Evolutionary conservation across 202 grass and related monocot species (phyloP).

Genomic region (Panicum virgatum): DNA sequence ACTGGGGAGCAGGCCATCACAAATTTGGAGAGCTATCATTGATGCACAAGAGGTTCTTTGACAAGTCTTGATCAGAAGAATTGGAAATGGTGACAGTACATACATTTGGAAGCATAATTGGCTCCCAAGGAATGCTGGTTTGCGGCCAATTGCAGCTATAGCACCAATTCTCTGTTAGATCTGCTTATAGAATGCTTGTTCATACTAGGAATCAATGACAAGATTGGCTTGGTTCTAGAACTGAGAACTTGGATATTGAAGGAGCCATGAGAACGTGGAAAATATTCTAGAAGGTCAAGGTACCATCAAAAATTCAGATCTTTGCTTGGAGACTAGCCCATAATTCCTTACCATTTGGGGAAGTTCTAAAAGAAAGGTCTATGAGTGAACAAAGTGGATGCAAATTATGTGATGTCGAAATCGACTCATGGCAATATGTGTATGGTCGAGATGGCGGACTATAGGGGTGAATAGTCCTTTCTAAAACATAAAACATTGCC

Average conservation of each 20-base stretch:
- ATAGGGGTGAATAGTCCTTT: too few species aligned
- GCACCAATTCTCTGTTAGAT: background rate
- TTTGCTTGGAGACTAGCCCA: background rate
- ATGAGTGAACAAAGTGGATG: background rate
- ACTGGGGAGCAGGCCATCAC: background rate
- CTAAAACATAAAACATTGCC: too few species aligned
- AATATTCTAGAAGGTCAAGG: background rate
- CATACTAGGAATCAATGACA: background rate
- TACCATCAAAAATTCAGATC: background rate
- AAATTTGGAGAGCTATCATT: background rate
- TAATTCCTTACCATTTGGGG: background rate
- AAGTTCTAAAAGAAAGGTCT: background rate
- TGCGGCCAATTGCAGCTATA: too few species aligned
- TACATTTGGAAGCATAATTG: background rate
- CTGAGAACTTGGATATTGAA: background rate
- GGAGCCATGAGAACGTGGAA: background rate
- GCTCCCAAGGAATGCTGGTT: too few species aligned
- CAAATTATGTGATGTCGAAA: background rate
- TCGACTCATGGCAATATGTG: background rate
- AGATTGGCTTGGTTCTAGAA: background rate
- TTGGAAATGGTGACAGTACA: background rate
- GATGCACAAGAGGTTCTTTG: background rate
- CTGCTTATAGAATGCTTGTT: background rate
- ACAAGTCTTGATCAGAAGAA: too few species aligned
- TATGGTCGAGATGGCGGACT: too few species aligned